Evolutionary conservation across 108 stramenopile species (phyloP).

Genomic region (Nannochloropsis gaditana): DNA sequence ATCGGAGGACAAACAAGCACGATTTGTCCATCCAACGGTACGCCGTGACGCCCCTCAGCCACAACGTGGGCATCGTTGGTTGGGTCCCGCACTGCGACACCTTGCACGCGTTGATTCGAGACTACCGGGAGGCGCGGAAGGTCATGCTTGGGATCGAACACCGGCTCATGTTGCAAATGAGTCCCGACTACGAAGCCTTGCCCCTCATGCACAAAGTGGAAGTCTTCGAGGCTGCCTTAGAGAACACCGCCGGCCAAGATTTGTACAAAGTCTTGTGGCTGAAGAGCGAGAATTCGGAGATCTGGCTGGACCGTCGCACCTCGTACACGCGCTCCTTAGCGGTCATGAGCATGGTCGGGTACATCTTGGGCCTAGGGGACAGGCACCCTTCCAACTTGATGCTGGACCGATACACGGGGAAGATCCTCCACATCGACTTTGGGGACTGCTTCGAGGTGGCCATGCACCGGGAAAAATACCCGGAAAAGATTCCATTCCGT

Average conservation of each 20-base stretch:
- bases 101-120: conserved; percentile 84
- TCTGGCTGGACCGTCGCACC: conserved; percentile 93
- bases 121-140: conserved; percentile 80
- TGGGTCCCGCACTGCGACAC: conserved; percentile 99
- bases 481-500: conserved; percentile 97
- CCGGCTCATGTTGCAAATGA: conserved; percentile 76
- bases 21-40: conserved; percentile 92
- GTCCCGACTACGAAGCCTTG: conserved; percentile 83
- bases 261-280: conserved; percentile 91
- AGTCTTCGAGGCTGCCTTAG: conserved; percentile 81
- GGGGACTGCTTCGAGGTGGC: conserved; percentile 97
- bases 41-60: conserved; percentile 87
- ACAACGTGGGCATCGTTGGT: conserved; percentile 93
- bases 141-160: conserved; percentile 79
- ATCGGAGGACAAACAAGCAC: conserved; percentile 79
- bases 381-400: conserved; percentile 65
- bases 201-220: conserved; percentile 97
- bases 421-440: conserved; percentile 91
- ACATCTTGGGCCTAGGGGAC: conserved; percentile 67
- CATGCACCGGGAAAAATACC: conserved; percentile 94
- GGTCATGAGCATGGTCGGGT: conserved; percentile 99
- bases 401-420: conserved; percentile 77
- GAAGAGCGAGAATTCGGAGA: conserved; percentile 86
- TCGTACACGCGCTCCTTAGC: conserved; percentile 91
- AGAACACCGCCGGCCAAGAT: conserved; percentile 81